These are phyloP conservation scores for Irpex rosettiformis DNA, from an alignment of 1,284 basidiomycete species.

Conservation along the genomic window DNA sequence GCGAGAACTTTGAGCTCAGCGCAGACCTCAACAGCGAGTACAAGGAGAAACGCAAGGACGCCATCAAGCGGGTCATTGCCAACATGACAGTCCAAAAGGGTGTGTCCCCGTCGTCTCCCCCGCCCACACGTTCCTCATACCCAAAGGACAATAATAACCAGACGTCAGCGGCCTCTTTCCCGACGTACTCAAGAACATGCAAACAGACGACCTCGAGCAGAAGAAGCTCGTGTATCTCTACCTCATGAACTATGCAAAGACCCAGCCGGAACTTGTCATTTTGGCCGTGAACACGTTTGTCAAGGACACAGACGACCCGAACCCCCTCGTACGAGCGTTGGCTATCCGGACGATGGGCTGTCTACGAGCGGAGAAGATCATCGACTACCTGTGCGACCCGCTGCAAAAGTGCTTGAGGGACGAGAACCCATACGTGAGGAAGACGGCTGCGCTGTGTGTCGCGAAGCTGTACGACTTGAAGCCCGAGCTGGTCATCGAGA, in stretches of 20 bases:
- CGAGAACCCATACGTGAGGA: constrained; percentile 97
- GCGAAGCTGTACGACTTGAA: constrained; percentile 97
- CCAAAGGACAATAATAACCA: constrained; percentile 22
- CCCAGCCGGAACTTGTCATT: constrained; percentile 96
- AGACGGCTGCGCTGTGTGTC: constrained; percentile 94
- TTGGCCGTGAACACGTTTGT: constrained; percentile 99
- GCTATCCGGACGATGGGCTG: constrained; percentile 99
- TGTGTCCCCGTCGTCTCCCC: constrained; percentile 27
- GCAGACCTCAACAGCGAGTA: constrained; percentile 97
- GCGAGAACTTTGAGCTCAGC: constrained; percentile 94
- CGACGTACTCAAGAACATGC: constrained; percentile 99
- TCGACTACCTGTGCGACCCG: constrained; percentile 96
- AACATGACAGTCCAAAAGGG: constrained; percentile 96
- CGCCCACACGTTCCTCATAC: not conserved
- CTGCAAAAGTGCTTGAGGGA: constrained; percentile 88
- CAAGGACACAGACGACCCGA: constrained; percentile 93
- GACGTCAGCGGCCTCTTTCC: constrained; percentile 96
- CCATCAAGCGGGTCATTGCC: constrained; percentile 95
- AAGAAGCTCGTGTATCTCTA: constrained; percentile 98
- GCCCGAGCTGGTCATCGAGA: constrained; percentile 91
- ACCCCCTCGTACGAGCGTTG: constrained; percentile 93
- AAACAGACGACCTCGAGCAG: constrained; percentile 91
- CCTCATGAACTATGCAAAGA: constrained; percentile 98
- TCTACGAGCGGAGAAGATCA: constrained; percentile 96
- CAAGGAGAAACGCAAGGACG: constrained; percentile 94